Percentiles rank a stretch among this genome's conserved stretches.
Evolutionary conservation across 805 yeast species (phyloP).

Genomic region (Isabelozyma pseudorhagii): DNA sequence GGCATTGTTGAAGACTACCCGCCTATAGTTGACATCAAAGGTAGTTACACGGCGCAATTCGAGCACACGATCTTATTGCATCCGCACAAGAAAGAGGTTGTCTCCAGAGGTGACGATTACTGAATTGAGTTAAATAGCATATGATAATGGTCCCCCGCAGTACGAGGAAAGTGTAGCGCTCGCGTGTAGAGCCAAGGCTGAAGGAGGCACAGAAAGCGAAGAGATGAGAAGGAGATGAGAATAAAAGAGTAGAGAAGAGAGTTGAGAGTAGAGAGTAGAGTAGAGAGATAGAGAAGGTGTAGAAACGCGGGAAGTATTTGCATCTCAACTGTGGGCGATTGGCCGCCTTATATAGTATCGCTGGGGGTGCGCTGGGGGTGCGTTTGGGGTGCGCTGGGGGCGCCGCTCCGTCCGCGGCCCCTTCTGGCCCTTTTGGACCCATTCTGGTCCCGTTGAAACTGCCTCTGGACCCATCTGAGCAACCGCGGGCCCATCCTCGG

Average conservation of each 20-base stretch:
- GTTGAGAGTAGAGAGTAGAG: not conserved
- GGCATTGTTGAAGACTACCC: conserved; percentile 94
- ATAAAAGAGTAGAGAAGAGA: not conserved
- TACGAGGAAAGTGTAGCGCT: not conserved
- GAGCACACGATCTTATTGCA: conserved; percentile 93
- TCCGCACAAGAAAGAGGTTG: conserved; percentile 90
- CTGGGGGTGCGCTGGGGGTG: too few relatives aligned
- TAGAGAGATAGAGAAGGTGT: not conserved
- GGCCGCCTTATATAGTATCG: too few relatives aligned
- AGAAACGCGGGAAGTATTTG: not conserved
- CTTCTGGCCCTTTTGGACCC: too few relatives aligned
- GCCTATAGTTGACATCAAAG: conserved; percentile 79
- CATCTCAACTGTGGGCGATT: too few relatives aligned
- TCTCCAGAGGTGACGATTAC: conserved; percentile 93
- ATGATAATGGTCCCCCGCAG: not conserved
- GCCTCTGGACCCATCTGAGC: too few relatives aligned
- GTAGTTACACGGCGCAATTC: conserved; percentile 91
- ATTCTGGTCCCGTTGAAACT: too few relatives aligned
- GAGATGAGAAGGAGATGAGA: not conserved
- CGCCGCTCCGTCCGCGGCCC: too few relatives aligned
- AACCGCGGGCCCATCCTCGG: too few relatives aligned
- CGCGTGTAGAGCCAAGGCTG: too few relatives aligned
- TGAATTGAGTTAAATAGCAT: conserved; percentile 21
- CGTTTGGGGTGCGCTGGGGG: too few relatives aligned
- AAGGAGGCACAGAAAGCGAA: not conserved